Percentiles rank a stretch among this genome's conserved stretches.
Evolutionary conservation across 441 rosid species (phyloP).

Genomic region (Raphanus hybrid): DNA sequence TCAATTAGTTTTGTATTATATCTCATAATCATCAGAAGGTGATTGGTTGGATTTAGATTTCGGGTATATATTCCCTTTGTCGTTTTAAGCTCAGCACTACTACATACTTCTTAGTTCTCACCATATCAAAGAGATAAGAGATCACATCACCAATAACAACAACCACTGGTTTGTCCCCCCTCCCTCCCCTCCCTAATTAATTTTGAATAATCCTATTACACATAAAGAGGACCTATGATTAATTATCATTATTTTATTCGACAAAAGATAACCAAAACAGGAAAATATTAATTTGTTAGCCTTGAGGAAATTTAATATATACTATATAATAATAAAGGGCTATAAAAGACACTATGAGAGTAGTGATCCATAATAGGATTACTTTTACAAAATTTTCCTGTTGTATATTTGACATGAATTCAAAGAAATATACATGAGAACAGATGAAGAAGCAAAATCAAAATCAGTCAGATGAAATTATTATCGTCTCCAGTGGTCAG

Average conservation of each 20-base stretch:
- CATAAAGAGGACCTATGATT: not conserved
- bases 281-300: not conserved
- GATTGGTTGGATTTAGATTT: slow-evolving; percentile 32
- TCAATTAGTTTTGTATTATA: slow-evolving; percentile 1
- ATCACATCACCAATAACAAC: slow-evolving; percentile 29
- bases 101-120: not conserved
- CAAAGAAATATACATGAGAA: slow-evolving; percentile 9
- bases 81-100: slow-evolving; percentile 17
- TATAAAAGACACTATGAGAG: slow-evolving; percentile 11
- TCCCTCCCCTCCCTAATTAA: not conserved
- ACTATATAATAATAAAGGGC: not conserved
- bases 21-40: not conserved
- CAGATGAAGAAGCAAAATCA: slow-evolving; percentile 22
- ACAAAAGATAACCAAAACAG: not conserved
- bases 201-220: not conserved
- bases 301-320: not conserved
- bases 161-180: slow-evolving; percentile 12
- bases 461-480: slow-evolving; percentile 34
- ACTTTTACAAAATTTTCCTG: not conserved
- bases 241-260: not conserved
- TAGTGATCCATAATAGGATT: slow-evolving; percentile 16
- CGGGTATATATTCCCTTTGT: slow-evolving; percentile 28
- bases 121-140: slow-evolving; percentile 20
- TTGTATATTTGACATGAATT: not conserved
- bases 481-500: slow-evolving; percentile 23